A percentile compares a stretch with the other conserved stretches of the same genome.
Evolutionary conservation across 345 rosid species (phyloP).

Genomic region (Erodium maritimum): DNA sequence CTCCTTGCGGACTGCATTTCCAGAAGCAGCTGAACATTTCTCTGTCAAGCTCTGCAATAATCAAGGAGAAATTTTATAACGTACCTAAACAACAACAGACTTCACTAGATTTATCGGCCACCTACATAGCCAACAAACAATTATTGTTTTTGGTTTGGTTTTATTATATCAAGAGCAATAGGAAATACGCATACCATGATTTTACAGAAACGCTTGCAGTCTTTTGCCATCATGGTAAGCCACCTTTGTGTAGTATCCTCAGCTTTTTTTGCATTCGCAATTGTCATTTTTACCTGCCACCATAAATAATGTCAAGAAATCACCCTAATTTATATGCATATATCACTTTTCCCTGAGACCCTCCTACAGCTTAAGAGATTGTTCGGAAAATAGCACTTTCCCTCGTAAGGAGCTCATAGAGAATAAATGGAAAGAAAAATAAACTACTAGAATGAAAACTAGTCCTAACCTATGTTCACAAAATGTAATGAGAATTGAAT

Average conservation of each 20-base stretch:
- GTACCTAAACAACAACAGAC: neutral
- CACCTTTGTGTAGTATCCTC: conserved; percentile 61
- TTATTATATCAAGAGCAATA: neutral
- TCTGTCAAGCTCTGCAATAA: neutral
- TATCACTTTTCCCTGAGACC: too few species aligned
- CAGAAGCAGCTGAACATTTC: conserved; percentile 15
- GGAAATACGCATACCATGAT: conserved; percentile 54
- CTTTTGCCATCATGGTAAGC: conserved; percentile 52
- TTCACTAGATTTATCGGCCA: too few species aligned
- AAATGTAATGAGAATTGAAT: too few species aligned
- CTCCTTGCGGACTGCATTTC: conserved; percentile 24
- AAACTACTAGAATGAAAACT: too few species aligned
- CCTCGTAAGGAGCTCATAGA: too few species aligned
- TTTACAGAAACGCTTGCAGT: conserved; percentile 81
- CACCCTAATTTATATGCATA: too few species aligned
- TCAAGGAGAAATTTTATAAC: neutral
- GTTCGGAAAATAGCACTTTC: too few species aligned
- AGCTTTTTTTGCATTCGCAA: conserved; percentile 39
- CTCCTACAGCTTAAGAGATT: too few species aligned
- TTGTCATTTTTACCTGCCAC: conserved; percentile 37
- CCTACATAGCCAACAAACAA: neutral
- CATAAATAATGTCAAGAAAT: neutral
- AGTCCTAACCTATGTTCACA: too few species aligned
- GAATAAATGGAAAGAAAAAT: too few species aligned
- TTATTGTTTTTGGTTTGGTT: neutral